Percentiles rank a stretch among this genome's conserved stretches.
These are phyloP conservation scores for Coleophoma crateriformis DNA, from an alignment of 2,329 filamentous ascomycete genomes.

Conservation along the genomic window DNA sequence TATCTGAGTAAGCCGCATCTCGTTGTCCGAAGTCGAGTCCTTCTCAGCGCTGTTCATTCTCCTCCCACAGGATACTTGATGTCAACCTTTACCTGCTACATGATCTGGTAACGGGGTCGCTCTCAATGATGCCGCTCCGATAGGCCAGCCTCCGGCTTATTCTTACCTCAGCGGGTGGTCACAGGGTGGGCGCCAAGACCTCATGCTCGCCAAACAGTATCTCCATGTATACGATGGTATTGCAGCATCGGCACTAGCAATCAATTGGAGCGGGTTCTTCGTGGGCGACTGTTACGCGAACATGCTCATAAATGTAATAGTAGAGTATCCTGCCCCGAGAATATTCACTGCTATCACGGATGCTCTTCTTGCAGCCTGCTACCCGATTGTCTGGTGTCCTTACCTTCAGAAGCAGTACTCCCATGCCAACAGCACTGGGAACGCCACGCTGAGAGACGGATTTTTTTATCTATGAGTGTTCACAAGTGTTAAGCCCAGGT, in stretches of 20 bases:
- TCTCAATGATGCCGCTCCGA: slow-evolving; percentile 28
- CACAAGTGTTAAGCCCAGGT: too few species aligned
- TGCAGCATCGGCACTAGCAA: slow-evolving; percentile 30
- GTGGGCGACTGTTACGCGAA: slow-evolving; percentile 3
- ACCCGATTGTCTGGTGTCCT: slow-evolving; percentile 9
- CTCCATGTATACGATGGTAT: slow-evolving; percentile 33
- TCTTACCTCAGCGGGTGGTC: slow-evolving; percentile 33
- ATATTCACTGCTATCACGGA: slow-evolving; percentile 9
- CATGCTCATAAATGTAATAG: slow-evolving; percentile 10
- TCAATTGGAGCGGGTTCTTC: slow-evolving; percentile 21
- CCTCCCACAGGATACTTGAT: slow-evolving; percentile 17
- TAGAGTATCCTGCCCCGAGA: slow-evolving; percentile 4
- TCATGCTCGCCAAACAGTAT: slow-evolving; percentile 31
- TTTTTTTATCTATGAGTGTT: neutral
- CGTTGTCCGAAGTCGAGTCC: too few species aligned
- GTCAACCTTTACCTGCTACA: slow-evolving; percentile 4
- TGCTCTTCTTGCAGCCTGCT: slow-evolving; percentile 9
- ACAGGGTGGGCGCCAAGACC: slow-evolving; percentile 30
- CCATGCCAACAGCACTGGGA: neutral
- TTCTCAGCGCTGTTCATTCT: slow-evolving; percentile 1
- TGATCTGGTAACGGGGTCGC: slow-evolving; percentile 7
- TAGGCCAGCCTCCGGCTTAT: slow-evolving; percentile 26
- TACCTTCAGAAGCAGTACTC: slow-evolving; percentile 6
- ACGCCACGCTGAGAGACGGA: neutral
- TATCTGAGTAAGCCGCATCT: too few species aligned